Evolutionary conservation across 2,329 filamentous ascomycete genomes (phyloP).

Genomic region (Metarhizium anisopliae): DNA sequence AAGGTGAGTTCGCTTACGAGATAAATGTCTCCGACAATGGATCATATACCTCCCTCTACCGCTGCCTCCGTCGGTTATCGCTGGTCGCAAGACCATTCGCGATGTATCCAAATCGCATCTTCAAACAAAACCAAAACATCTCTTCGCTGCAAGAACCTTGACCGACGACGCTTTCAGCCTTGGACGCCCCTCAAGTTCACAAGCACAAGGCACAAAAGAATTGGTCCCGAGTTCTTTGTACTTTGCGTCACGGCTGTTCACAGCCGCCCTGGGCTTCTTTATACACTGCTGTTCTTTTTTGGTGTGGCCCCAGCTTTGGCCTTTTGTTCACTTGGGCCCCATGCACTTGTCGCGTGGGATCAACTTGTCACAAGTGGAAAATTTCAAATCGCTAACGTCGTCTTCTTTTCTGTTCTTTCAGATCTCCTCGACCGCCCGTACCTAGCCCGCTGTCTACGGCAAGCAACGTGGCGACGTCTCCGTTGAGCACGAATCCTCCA

Average conservation of each 20-base stretch:
- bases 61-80: background rate
- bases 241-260: background rate
- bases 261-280: background rate
- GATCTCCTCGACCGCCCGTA: slow-evolving; percentile 37
- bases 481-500: slow-evolving; percentile 31
- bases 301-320: background rate
- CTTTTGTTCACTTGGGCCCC: background rate
- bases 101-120: background rate
- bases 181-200: background rate
- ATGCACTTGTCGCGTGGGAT: background rate
- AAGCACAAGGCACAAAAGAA: background rate
- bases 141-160: background rate
- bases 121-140: background rate
- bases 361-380: background rate
- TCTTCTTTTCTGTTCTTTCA: slow-evolving; percentile 14
- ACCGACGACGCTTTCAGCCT: background rate
- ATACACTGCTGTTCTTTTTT: background rate
- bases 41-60: background rate
- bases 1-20: slow-evolving; percentile 15
- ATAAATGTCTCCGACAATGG: background rate
- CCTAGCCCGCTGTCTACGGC: slow-evolving; percentile 42
- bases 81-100: background rate
- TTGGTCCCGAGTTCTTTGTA: background rate
- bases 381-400: background rate
- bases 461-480: slow-evolving; percentile 31